Conservation (phyloP, 371 early-diverging fungal species). For the Astathelohania contejeani region DNA sequence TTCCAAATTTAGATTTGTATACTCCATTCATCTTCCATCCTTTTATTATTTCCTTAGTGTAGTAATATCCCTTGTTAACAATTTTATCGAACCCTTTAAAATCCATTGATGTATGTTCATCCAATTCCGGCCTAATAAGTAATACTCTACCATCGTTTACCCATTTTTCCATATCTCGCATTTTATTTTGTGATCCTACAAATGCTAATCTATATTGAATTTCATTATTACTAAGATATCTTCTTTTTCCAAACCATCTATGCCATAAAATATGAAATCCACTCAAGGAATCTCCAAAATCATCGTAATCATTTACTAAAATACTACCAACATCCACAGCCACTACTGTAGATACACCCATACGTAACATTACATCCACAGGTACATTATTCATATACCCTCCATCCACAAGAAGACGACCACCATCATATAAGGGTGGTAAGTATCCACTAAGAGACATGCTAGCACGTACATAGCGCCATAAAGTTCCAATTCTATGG, state of each 20-base stretch:
- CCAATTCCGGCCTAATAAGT: slow-evolving; percentile 71
- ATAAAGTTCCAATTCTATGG: slow-evolving; percentile 72
- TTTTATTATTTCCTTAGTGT: slow-evolving; percentile 61
- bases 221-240: slow-evolving; percentile 77
- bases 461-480: slow-evolving; percentile 88
- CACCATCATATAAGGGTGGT: slow-evolving; percentile 75
- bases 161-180: slow-evolving; percentile 67
- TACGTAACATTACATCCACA: slow-evolving; percentile 68
- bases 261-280: slow-evolving; percentile 77
- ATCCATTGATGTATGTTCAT: slow-evolving; percentile 69
- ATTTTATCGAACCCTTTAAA: slow-evolving; percentile 80
- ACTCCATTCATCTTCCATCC: slow-evolving; percentile 71
- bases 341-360: slow-evolving; percentile 75
- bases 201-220: slow-evolving; percentile 87
- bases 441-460: slow-evolving; percentile 79
- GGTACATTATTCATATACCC: slow-evolving; percentile 97
- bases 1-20: too few relatives aligned
- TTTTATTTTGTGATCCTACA: slow-evolving; percentile 59
- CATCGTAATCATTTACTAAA: slow-evolving; percentile 69
- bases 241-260: slow-evolving; percentile 62
- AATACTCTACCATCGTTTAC: slow-evolving; percentile 69
- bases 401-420: slow-evolving; percentile 87
- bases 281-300: slow-evolving; percentile 75
- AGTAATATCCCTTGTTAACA: slow-evolving; percentile 69
- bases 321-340: slow-evolving; percentile 81